A percentile compares a stretch with the other conserved stretches of the same genome.
These are phyloP conservation scores for Apiospora hydei DNA, from an alignment of 2,329 filamentous ascomycete genomes.

Conservation along the genomic window DNA sequence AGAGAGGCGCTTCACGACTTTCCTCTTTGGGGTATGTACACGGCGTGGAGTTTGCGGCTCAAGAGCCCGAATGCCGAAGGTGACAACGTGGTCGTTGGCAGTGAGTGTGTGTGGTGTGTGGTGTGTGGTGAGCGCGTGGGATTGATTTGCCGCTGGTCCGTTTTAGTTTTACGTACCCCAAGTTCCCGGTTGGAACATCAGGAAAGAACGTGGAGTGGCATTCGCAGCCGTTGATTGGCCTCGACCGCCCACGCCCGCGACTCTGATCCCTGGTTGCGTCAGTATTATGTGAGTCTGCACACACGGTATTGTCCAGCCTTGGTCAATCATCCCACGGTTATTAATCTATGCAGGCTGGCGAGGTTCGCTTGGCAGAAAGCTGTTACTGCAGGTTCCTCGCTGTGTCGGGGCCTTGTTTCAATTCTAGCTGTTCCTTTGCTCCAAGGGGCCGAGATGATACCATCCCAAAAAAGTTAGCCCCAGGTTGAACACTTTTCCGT, in stretches of 20 bases:
- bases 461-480: not conserved
- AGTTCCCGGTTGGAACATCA: conserved; percentile 21
- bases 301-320: not conserved
- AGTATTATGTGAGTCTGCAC: not conserved
- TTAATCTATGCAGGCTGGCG: not conserved
- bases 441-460: conserved; percentile 4
- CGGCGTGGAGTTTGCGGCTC: conserved; percentile 21
- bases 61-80: conserved; percentile 22
- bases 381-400: conserved; percentile 20
- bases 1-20: not conserved
- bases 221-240: conserved; percentile 12
- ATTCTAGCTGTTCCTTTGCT: not conserved
- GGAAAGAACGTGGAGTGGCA: conserved; percentile 22
- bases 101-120: not conserved
- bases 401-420: conserved; percentile 11
- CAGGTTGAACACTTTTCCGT: conserved; percentile 5
- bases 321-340: conserved; percentile 12
- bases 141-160: conserved; percentile 16
- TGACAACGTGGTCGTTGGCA: conserved; percentile 15
- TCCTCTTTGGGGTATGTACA: not conserved
- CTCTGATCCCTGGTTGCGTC: conserved; percentile 18
- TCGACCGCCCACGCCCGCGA: not conserved
- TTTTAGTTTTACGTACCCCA: conserved; percentile 15
- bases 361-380: conserved; percentile 17
- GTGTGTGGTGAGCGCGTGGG: not conserved